These are phyloP conservation scores for Yamagishiella unicocca DNA, from an alignment of 139 green algal species.

Conservation along the genomic window DNA sequence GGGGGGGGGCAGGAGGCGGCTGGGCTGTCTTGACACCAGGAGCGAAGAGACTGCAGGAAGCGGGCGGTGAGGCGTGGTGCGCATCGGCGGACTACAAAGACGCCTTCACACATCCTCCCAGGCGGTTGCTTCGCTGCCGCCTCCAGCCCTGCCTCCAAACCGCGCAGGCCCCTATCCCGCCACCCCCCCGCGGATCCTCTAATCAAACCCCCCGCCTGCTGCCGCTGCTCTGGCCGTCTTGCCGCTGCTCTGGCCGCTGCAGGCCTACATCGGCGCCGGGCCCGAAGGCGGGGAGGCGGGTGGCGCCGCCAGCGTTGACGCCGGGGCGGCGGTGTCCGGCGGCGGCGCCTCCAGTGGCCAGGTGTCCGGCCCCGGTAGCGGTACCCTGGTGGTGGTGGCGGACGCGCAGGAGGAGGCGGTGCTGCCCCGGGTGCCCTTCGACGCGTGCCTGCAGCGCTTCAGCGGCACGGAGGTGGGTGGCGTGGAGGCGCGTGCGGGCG, in stretches of 20 bases:
- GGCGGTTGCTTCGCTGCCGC: no score
- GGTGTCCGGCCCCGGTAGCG: conserved; percentile 29
- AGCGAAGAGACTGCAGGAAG: no score
- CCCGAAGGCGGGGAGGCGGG: background rate
- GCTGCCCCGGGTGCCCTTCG: conserved; percentile 84
- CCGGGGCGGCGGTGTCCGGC: background rate
- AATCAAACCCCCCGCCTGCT: no score
- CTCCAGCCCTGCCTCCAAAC: no score
- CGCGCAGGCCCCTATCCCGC: no score
- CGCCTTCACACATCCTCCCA: no score
- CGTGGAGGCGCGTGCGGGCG: background rate
- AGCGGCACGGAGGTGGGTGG: conserved; percentile 63
- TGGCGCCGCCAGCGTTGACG: background rate
- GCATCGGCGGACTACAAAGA: no score
- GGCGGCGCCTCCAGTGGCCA: background rate
- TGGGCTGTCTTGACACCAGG: no score
- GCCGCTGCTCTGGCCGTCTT: no score
- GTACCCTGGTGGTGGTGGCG: conserved; percentile 30
- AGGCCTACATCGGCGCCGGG: conserved; percentile 68
- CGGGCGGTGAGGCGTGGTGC: no score
- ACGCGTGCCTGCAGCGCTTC: conserved; percentile 86
- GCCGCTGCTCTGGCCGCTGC: background rate
- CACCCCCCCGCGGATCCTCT: no score
- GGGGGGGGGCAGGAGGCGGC: no score
- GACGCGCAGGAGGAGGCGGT: conserved; percentile 43